Evolutionary conservation across 257 asterid species (phyloP).

Genomic region (Solanum neorickii): DNA sequence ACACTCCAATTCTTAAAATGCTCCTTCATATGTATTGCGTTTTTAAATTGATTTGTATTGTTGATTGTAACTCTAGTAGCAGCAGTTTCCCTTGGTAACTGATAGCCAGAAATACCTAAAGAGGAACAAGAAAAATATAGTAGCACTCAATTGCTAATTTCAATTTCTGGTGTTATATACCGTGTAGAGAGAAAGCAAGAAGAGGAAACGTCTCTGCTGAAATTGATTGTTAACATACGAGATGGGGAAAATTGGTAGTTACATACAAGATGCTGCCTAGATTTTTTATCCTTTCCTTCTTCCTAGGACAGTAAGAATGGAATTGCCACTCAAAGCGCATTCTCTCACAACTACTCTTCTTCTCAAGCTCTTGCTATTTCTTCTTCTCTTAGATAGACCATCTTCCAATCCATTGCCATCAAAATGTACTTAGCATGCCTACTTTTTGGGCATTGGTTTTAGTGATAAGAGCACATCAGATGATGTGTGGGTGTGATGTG

Average conservation of each 20-base stretch:
- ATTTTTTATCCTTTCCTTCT: background rate
- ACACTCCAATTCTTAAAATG: background rate
- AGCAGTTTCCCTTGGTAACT: background rate
- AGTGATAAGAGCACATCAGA: background rate
- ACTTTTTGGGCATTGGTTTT: background rate
- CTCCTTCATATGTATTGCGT: background rate
- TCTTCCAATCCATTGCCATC: background rate
- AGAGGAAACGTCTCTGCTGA: background rate
- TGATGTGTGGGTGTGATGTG: background rate
- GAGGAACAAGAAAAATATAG: background rate
- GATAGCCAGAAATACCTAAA: background rate
- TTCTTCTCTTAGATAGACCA: background rate
- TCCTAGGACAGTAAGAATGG: background rate
- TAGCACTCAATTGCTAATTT: background rate
- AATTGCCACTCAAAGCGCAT: background rate
- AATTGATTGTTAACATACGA: background rate
- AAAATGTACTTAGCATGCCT: background rate
- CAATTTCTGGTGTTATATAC: background rate
- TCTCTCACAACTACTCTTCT: background rate
- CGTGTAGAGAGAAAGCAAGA: background rate
- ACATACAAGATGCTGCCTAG: background rate
- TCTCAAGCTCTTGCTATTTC: background rate
- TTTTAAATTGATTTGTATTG: background rate
- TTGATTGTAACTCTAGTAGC: background rate
- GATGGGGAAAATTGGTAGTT: background rate